phyloP scores from a whole-genome alignment of 352 stramenopile species.

The Globisporangium spinosum region DNA sequence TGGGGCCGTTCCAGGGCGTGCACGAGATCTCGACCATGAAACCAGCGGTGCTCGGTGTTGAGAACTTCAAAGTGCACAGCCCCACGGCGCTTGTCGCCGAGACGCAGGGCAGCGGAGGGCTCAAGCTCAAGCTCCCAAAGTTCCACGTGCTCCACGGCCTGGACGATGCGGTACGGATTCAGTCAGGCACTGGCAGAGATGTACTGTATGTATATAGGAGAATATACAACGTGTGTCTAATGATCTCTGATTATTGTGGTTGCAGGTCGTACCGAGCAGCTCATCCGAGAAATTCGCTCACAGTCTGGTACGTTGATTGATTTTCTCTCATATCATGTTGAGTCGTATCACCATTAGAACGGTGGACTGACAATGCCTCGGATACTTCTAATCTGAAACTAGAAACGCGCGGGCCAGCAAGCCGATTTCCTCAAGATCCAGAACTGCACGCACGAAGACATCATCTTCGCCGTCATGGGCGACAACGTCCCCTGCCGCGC shows the following conservation, averaged over 20 bases:
- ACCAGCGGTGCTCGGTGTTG: constrained; percentile 58
- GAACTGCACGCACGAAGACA: constrained; percentile 60
- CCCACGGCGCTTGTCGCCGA: constrained; percentile 38
- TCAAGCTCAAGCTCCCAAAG: constrained; percentile 31
- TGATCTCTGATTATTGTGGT: not conserved
- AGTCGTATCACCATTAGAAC: not conserved
- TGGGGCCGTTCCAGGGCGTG: constrained; percentile 55
- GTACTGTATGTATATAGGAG: too few species aligned
- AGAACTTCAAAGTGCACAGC: constrained; percentile 52
- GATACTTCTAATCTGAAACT: not conserved
- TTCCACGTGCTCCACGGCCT: constrained; percentile 60
- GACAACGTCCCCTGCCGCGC: constrained; percentile 43
- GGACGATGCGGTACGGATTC: constrained; percentile 35
- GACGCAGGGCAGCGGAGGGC: constrained; percentile 18
- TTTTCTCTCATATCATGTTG: not conserved
- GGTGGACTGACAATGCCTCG: not conserved
- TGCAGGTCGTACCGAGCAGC: constrained; percentile 48
- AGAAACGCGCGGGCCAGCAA: constrained; percentile 40
- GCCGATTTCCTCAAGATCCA: constrained; percentile 40
- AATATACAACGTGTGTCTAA: not conserved
- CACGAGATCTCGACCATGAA: constrained; percentile 80
- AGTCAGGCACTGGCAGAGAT: not conserved
- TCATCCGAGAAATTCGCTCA: constrained; percentile 52
- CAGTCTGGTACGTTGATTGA: constrained; percentile 35
- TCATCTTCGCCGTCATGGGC: constrained; percentile 70